A percentile compares a stretch with the other conserved stretches of the same genome.
phyloP scores from a whole-genome alignment of 768 basidiomycete species.

The Rubroboletus pulcherrimus region DNA sequence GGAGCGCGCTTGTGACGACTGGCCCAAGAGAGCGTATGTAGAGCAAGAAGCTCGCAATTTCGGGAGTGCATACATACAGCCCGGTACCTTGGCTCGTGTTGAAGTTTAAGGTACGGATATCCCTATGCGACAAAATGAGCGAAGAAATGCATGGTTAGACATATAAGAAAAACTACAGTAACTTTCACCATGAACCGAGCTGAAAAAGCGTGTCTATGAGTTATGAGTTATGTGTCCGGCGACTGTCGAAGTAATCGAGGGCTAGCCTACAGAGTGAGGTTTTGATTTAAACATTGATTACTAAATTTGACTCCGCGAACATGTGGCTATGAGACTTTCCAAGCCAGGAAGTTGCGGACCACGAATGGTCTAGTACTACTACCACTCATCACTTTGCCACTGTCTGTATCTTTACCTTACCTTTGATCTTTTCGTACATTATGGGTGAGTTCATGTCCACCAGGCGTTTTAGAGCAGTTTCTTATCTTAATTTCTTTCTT shows the following conservation, averaged over 20 bases:
- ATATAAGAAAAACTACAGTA: too few relatives aligned
- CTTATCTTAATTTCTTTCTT: constrained; percentile 1
- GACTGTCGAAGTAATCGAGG: neutral
- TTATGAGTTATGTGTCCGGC: too few relatives aligned
- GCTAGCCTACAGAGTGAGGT: too few relatives aligned
- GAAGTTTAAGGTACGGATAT: neutral
- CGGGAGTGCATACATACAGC: neutral
- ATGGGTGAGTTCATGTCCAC: constrained; percentile 21
- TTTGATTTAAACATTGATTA: neutral
- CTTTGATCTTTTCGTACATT: constrained; percentile 1
- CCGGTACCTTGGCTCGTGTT: neutral
- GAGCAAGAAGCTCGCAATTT: neutral
- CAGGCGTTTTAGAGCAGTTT: neutral
- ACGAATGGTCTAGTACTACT: too few relatives aligned
- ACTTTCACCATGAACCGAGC: too few relatives aligned
- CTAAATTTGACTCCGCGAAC: neutral
- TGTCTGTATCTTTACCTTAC: constrained; percentile 6
- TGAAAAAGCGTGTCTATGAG: too few relatives aligned
- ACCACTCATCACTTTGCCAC: neutral
- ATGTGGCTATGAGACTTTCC: constrained; percentile 15
- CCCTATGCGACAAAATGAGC: neutral
- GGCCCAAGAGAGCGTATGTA: neutral
- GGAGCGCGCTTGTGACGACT: neutral
- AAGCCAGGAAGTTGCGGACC: neutral
- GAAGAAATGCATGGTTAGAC: too few relatives aligned